Evolutionary conservation across 208 protist genomes (phyloP).

Genomic region (Acanthamoeba sp.): DNA sequence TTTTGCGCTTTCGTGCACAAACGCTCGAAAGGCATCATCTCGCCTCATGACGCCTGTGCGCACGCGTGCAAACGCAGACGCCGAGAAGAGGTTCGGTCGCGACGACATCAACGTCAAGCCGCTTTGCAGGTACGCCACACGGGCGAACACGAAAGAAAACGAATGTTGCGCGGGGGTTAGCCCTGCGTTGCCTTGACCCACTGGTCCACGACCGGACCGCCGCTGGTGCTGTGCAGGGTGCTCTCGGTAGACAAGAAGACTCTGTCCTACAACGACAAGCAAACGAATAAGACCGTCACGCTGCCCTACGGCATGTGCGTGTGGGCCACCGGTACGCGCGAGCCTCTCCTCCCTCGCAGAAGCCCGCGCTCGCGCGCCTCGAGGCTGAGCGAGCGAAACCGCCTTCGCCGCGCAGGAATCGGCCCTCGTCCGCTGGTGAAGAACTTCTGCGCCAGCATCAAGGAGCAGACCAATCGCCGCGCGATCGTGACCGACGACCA

Average conservation of each 20-base stretch:
- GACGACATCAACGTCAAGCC: slow-evolving; percentile 29
- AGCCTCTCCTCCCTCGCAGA: too few relatives aligned
- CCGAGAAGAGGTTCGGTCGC: slow-evolving; percentile 29
- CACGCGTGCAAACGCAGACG: background rate
- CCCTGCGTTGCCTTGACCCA: too few relatives aligned
- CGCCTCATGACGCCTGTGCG: too few relatives aligned
- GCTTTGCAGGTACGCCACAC: background rate
- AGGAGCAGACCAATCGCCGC: slow-evolving; percentile 14
- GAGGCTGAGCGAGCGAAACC: background rate
- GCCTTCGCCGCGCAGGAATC: background rate
- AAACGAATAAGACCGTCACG: background rate
- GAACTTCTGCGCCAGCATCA: background rate
- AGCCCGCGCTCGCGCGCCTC: too few relatives aligned
- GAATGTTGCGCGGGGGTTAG: too few relatives aligned
- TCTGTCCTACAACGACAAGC: slow-evolving; percentile 38
- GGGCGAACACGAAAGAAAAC: background rate
- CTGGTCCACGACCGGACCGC: too few relatives aligned
- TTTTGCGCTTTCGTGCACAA: background rate
- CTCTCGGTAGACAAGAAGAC: slow-evolving; percentile 29
- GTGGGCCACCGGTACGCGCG: slow-evolving; percentile 46
- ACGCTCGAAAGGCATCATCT: too few relatives aligned
- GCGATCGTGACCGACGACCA: slow-evolving; percentile 21
- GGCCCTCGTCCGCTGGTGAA: slow-evolving; percentile 32
- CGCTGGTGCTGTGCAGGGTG: too few relatives aligned
- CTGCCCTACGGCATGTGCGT: slow-evolving; percentile 69